These are phyloP conservation scores for Plasmopara viticola DNA, from an alignment of 352 stramenopile genomes.

Conservation along the genomic window DNA sequence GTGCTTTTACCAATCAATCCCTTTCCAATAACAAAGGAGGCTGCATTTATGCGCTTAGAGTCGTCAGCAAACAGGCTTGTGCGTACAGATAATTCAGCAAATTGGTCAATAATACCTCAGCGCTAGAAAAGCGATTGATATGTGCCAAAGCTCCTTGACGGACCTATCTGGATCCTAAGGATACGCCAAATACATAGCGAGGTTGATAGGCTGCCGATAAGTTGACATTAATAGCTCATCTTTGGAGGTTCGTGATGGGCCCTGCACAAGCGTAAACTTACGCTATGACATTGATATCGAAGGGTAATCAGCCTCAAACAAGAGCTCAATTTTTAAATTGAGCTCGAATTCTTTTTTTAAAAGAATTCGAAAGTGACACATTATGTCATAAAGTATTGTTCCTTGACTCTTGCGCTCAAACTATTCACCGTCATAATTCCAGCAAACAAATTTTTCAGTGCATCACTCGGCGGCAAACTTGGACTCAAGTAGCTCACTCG, in stretches of 20 bases:
- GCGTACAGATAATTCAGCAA: slow-evolving; percentile 58
- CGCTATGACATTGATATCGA: slow-evolving; percentile 72
- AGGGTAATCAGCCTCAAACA: no score
- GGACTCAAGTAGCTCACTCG: slow-evolving; percentile 38
- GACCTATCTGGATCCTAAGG: slow-evolving; percentile 65
- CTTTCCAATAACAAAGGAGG: slow-evolving; percentile 71
- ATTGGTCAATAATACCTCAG: slow-evolving; percentile 51
- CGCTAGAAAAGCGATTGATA: slow-evolving; percentile 43
- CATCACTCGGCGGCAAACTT: slow-evolving; percentile 50
- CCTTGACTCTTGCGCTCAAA: slow-evolving; percentile 16
- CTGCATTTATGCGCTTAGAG: slow-evolving; percentile 64
- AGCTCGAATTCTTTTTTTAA: no score
- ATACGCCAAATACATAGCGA: slow-evolving; percentile 70
- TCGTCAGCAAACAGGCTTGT: slow-evolving; percentile 66
- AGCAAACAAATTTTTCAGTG: slow-evolving; percentile 49
- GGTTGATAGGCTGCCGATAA: slow-evolving; percentile 52
- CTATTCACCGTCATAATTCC: slow-evolving; percentile 37
- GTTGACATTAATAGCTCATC: slow-evolving; percentile 50
- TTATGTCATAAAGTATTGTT: no score
- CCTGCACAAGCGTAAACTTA: slow-evolving; percentile 58
- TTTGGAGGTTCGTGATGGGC: slow-evolving; percentile 34
- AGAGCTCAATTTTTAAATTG: no score
- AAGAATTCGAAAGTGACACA: no score
- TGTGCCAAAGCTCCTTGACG: slow-evolving; percentile 51
- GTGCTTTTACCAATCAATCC: slow-evolving; percentile 60